Evolutionary conservation across 257 asterid species (phyloP), one percentile per base, ranked within the genome.

Genomic region (Jaltomata sinuosa): DNA sequence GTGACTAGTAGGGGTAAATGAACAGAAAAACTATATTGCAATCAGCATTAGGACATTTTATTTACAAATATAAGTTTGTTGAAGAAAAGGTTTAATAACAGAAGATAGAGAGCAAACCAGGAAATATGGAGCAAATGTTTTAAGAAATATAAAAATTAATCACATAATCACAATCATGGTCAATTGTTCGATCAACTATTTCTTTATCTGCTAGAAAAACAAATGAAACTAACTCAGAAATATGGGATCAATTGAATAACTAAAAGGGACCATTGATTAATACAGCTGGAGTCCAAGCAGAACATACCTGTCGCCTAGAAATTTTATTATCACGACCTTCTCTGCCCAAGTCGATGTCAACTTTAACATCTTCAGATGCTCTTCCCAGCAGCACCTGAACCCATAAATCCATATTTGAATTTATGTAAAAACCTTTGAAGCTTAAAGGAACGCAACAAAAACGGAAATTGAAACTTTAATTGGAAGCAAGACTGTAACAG

Each of bases 321-420:
- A 94, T 86, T 90, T 88, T 94, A 84, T 89, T 68, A 50, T 92
- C 93, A 80, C 86, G 61, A 22, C 86, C 86, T 88, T 90, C 97
- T 89, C 89, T 89, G 86, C 97, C 93, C 89, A 94, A 87, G 89
- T 94, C 95, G 34, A 95, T 94, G 88, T 95, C 99, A 83, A 95
- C 98, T 87, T 88, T 55, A 19, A 78, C 31, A 40, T 91, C 96
- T 64, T 87, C 92, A 50, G 95, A 92, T 83, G 87, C 85, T 86
- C 99, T 89, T 83, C 99, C 99, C 12, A 95, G 87, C 64, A 91
- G 72, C 88, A 94, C 98, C 99, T 95, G 87, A 49, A 77, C 62
- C 81, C 45, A 77, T 77, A 29, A 77, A 27, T 77, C 18, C 62
- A 77, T 27, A 62, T 47, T 50, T 50, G 59, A 77, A 47, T 47